Conservation (phyloP, 106 monocot genomes). For the Acorus gramineus region DNA sequence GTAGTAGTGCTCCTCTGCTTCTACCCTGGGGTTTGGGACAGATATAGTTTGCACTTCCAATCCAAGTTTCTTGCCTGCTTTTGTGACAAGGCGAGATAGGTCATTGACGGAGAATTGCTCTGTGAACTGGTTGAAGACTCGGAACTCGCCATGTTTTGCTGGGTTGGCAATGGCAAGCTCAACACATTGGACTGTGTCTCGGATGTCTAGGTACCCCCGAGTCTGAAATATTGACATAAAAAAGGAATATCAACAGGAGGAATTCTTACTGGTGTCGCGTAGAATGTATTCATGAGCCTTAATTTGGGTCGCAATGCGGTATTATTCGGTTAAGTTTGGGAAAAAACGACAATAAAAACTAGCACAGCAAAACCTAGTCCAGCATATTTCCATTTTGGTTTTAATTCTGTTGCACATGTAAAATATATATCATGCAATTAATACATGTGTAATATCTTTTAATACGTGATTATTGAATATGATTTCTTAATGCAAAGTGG, state of each 20-base stretch:
- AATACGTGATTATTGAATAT: too few species aligned
- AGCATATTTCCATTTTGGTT: too few species aligned
- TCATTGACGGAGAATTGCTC: conserved; percentile 94
- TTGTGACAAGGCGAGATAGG: conserved; percentile 59
- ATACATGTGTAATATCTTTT: too few species aligned
- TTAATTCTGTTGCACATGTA: neutral
- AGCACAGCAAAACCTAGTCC: too few species aligned
- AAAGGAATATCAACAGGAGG: neutral
- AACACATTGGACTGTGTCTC: conserved; percentile 92
- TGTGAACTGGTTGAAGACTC: conserved; percentile 97
- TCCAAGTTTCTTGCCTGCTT: conserved; percentile 73
- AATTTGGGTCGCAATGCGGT: too few species aligned
- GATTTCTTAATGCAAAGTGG: too few species aligned
- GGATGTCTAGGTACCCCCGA: conserved; percentile 86
- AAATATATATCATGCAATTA: neutral
- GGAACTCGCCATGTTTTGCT: conserved; percentile 78
- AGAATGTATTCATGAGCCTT: too few species aligned
- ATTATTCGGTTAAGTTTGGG: too few species aligned
- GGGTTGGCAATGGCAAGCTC: conserved; percentile 94
- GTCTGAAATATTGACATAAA: conserved; percentile 38
- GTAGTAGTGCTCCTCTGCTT: conserved; percentile 94
- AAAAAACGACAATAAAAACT: neutral
- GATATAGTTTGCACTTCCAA: conserved; percentile 66
- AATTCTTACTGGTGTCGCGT: neutral
- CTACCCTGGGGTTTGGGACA: conserved; percentile 88